A percentile compares a stretch with the other conserved stretches of the same genome.
These are phyloP conservation scores for Aspergillus ibericus DNA, from an alignment of 2,329 filamentous ascomycete genomes.

Conservation along the genomic window DNA sequence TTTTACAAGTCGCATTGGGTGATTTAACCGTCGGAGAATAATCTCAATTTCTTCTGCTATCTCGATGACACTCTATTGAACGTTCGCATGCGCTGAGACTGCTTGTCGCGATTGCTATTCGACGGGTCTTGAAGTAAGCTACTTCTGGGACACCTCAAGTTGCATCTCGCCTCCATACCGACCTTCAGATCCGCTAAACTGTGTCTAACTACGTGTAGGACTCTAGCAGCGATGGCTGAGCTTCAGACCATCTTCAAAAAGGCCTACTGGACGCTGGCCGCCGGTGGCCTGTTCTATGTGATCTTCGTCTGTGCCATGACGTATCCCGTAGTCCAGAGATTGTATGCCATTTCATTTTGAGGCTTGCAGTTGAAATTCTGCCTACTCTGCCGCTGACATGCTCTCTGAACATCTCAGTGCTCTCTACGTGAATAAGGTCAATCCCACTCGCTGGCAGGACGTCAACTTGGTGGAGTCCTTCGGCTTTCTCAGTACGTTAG, in stretches of 20 bases:
- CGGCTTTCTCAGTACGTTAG: conserved; percentile 75
- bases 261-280: conserved; percentile 58
- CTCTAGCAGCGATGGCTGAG: conserved; percentile 31
- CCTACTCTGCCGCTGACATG: not conserved
- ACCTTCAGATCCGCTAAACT: not conserved
- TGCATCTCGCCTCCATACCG: not conserved
- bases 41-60: not conserved
- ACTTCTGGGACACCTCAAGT: not conserved
- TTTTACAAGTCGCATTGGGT: not conserved
- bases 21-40: not conserved
- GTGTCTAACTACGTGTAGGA: not conserved
- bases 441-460: conserved; percentile 70
- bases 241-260: conserved; percentile 50
- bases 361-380: not conserved
- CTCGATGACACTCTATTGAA: not conserved
- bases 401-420: conserved; percentile 53
- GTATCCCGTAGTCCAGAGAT: conserved; percentile 72
- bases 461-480: conserved; percentile 75
- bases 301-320: conserved; percentile 65
- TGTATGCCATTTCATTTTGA: conserved; percentile 56
- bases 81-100: not conserved
- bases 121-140: not conserved
- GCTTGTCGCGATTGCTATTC: not conserved
- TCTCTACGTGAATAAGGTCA: conserved; percentile 79
- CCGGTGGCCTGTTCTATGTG: conserved; percentile 65